Base-by-base conservation (phyloP, 1,284 basidiomycete species). In the Ceratobasidium sp. region DNA sequence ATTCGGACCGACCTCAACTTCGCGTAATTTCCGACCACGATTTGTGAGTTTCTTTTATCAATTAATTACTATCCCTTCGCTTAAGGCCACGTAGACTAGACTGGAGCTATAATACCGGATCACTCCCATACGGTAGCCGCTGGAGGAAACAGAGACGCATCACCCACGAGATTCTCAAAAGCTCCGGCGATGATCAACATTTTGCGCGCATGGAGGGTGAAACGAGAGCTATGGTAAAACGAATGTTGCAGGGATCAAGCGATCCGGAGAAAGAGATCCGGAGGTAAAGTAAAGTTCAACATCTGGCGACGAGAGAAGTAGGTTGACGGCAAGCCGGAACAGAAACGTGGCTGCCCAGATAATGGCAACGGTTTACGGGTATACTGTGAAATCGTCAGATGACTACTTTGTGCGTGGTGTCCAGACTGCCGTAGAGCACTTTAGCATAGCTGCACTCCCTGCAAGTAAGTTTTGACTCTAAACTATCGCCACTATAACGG, bases 1-100 rank as follows among this genome's bases (percentile, higher is more conserved):
- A 75, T 34, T 73, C 72, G 4, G 74, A 64, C 21, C 46, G 74
- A 6, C 72, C 72, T 9, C 59, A 53, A 5, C 59, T 75, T 12
- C 34, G 60, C n/a, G 69, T 75, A 2, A 23, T 65, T 14, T 32
- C 48, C 5, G 62, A 65, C 21, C 62, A 46, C 52, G 62, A 65
- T 16, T 28, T 65, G 62, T 65, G 45, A 46, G 57, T 52, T 23
- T 39, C 43, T 41, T 8, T n/a, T 8, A 26, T n/a, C 4, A 10
- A 23, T 48, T 48, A 12, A 46, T 30, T 34, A n/a, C n/a, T n/a
- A n/a, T n/a, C n/a, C n/a, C n/a, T 5, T 34, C 18, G 3, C 18
- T n/a, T 26, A 32, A 16, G 23, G 14, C 46, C 6, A 23, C 3
- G 32, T 48, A 62, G 62, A 39, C 21, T 65, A 18, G 62, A 53